A percentile compares a stretch with the other conserved stretches of the same genome.
Conservation (phyloP, 202 grass and related monocot species). For the Musa balbisiana region DNA sequence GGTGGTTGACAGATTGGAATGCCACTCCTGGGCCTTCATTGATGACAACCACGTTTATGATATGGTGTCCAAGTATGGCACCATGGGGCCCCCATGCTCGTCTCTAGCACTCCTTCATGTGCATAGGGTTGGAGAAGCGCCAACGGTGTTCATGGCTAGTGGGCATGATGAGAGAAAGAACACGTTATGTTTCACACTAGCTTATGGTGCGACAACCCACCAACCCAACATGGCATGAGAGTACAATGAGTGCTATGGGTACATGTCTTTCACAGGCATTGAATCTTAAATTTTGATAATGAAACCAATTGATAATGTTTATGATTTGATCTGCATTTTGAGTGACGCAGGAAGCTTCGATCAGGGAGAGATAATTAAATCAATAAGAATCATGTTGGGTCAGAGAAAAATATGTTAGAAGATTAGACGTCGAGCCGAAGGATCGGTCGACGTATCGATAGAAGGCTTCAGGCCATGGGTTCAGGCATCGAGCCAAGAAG, state of each 20-base stretch:
- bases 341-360: no score
- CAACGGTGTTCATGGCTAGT: slow-evolving; percentile 36
- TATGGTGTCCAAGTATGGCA: slow-evolving; percentile 41
- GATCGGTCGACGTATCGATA: no score
- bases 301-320: no score
- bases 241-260: slow-evolving; percentile 49
- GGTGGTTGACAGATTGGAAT: slow-evolving; percentile 52
- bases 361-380: no score
- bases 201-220: slow-evolving; percentile 32
- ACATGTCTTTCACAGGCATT: no score
- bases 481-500: no score
- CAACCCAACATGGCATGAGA: slow-evolving; percentile 54
- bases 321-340: no score
- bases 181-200: slow-evolving; percentile 35
- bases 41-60: slow-evolving; percentile 54
- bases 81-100: slow-evolving; percentile 30
- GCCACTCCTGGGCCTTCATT: slow-evolving; percentile 39
- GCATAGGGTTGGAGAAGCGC: slow-evolving; percentile 13
- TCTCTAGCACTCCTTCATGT: slow-evolving; percentile 46
- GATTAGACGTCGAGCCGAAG: no score
- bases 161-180: slow-evolving; percentile 67
- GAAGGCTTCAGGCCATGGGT: no score
- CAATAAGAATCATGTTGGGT: no score
- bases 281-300: no score
- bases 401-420: no score